phyloP scores from a whole-genome alignment of 768 basidiomycete genomes.

The Boletus edulis region DNA sequence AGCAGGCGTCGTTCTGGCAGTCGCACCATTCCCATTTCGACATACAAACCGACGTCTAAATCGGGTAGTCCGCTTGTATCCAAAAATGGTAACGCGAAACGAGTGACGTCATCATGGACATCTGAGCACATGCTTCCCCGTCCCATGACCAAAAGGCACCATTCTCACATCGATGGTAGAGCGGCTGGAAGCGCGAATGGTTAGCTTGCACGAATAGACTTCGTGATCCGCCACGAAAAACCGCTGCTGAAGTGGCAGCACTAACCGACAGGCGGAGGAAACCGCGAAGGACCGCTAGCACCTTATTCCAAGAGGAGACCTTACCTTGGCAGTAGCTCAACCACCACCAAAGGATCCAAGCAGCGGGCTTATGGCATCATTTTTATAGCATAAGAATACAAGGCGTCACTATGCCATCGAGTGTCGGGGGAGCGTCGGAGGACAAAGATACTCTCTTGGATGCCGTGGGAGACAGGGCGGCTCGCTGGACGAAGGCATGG shows the following conservation, averaged over 20 bases:
- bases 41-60: conserved; percentile 24
- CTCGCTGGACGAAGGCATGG: not conserved
- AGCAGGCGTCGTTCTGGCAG: not conserved
- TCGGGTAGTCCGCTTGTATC: conserved; percentile 23
- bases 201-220: not conserved
- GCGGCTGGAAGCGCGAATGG: conserved; percentile 11
- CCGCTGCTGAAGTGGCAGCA: not conserved
- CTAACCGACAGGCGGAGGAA: not conserved
- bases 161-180: conserved; percentile 7
- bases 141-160: conserved; percentile 18
- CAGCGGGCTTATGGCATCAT: not conserved
- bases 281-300: not conserved
- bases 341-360: not conserved
- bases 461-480: not conserved
- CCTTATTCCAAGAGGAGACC: not conserved
- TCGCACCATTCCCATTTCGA: conserved; percentile 20
- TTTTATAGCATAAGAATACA: conserved; percentile 16
- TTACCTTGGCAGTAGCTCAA: not conserved
- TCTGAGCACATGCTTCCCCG: conserved; percentile 10
- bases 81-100: conserved; percentile 13
- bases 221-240: not conserved
- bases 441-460: not conserved
- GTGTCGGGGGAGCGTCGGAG: not conserved
- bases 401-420: conserved; percentile 14
- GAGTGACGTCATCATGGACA: conserved; percentile 2